A percentile compares a stretch with the other conserved stretches of the same genome.
phyloP scores from a whole-genome alignment of 148 eudicot genomes.

The Persicaria tinctoria region DNA sequence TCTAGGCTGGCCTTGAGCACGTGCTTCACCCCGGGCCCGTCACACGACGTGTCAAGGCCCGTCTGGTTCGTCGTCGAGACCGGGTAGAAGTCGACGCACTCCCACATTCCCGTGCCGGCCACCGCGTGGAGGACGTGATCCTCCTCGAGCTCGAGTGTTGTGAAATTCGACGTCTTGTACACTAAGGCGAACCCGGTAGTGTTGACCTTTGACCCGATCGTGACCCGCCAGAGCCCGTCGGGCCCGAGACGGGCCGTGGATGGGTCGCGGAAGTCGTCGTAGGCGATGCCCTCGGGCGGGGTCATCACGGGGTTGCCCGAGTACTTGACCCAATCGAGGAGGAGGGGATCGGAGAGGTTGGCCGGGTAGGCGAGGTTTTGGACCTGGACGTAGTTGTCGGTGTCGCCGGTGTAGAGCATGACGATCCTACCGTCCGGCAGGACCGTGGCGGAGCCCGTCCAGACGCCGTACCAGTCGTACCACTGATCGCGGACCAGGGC shows the following conservation, averaged over 20 bases:
- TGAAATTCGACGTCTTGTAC: conserved; percentile 53
- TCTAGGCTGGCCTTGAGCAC: conserved; percentile 76
- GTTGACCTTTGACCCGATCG: conserved; percentile 61
- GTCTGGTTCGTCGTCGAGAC: conserved; percentile 39
- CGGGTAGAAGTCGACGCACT: conserved; percentile 84
- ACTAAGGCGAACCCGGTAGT: conserved; percentile 64
- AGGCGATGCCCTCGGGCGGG: conserved; percentile 65
- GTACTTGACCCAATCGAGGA: conserved; percentile 77
- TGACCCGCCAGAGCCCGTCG: conserved; percentile 68
- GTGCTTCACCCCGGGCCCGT: conserved; percentile 66
- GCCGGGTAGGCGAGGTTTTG: conserved; percentile 88
- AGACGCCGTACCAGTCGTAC: conserved; percentile 77
- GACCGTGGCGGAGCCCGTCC: conserved; percentile 92
- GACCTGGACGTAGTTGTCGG: conserved; percentile 57
- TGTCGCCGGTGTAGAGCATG: conserved; percentile 76
- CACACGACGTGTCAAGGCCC: conserved; percentile 63
- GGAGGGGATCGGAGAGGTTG: conserved; percentile 82
- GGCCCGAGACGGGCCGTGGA: conserved; percentile 66
- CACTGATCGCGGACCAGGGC: conserved; percentile 69
- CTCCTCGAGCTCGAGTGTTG: conserved; percentile 43
- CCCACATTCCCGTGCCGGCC: conserved; percentile 97
- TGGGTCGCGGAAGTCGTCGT: conserved; percentile 72
- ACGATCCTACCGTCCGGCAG: conserved; percentile 62
- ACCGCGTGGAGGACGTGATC: conserved; percentile 51
- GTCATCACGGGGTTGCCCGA: conserved; percentile 62